These are phyloP conservation scores for Mallotus japonicus DNA, from an alignment of 441 rosid genomes.

Conservation along the genomic window DNA sequence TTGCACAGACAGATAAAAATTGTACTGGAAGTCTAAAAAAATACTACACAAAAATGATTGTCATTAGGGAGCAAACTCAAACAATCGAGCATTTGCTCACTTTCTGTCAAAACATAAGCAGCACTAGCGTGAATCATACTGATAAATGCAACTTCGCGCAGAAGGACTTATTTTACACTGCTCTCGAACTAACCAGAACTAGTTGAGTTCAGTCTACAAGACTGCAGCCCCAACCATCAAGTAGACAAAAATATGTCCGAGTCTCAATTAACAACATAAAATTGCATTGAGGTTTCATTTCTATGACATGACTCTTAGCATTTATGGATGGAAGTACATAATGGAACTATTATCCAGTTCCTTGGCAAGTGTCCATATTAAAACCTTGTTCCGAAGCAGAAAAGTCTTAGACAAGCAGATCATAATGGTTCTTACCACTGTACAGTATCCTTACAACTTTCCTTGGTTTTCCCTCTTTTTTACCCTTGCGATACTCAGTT, in stretches of 20 bases:
- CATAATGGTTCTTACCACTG: slow-evolving; percentile 85
- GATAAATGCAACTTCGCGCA: background rate
- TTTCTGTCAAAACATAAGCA: background rate
- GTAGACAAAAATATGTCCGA: too few species aligned
- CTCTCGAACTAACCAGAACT: background rate
- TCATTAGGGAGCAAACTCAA: background rate
- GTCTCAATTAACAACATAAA: too few species aligned
- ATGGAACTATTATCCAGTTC: background rate
- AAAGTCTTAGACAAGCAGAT: slow-evolving; percentile 60
- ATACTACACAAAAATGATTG: background rate
- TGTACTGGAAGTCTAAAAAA: background rate
- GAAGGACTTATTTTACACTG: background rate
- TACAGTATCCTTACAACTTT: slow-evolving; percentile 80
- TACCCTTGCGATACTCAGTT: slow-evolving; percentile 55
- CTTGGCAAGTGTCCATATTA: background rate
- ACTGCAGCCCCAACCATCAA: too few species aligned
- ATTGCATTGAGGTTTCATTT: background rate
- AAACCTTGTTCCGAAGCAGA: background rate
- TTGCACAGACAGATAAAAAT: background rate
- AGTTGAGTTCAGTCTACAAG: background rate
- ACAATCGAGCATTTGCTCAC: background rate
- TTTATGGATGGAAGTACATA: background rate
- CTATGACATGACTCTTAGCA: too few species aligned
- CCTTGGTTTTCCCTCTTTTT: slow-evolving; percentile 47
- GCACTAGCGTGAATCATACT: background rate